Percentiles rank a stretch among this genome's conserved stretches.
Evolutionary conservation across 192 early-diverging fungal species (phyloP).

Genomic region (Radiomyces spectabilis): DNA sequence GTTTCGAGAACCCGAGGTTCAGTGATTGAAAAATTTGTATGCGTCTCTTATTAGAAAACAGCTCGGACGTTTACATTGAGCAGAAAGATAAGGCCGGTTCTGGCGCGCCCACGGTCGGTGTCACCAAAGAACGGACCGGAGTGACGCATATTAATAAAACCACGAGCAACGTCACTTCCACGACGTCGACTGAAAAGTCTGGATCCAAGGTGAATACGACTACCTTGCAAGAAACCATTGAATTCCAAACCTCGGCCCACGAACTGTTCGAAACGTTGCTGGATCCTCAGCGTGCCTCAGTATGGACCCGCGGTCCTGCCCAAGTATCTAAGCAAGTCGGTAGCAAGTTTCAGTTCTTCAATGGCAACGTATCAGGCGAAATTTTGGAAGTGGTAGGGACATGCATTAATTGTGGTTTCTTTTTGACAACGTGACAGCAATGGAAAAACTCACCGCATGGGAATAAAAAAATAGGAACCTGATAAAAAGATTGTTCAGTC

Average conservation of each 20-base stretch:
- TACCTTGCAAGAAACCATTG: conserved; percentile 62
- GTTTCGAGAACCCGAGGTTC: background rate
- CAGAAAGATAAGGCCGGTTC: no score
- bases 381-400: conserved; percentile 58
- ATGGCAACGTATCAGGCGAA: conserved; percentile 79
- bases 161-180: conserved; percentile 1
- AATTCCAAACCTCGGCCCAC: conserved; percentile 74
- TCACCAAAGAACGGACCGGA: conserved; percentile 12
- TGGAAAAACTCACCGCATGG: background rate
- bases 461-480: conserved; percentile 20
- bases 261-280: conserved; percentile 81
- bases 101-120: no score
- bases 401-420: background rate
- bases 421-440: background rate
- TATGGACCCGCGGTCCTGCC: conserved; percentile 73
- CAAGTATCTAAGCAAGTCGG: conserved; percentile 35
- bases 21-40: background rate
- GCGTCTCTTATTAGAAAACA: conserved; percentile 43
- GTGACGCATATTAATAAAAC: conserved; percentile 4
- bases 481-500: conserved; percentile 76
- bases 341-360: conserved; percentile 70
- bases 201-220: conserved; percentile 49
- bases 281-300: conserved; percentile 59
- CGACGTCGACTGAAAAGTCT: background rate
- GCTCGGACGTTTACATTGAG: conserved; percentile 84